Evolutionary conservation across 2,329 filamentous ascomycete species (phyloP).

Genomic region (Penicillium italicum): DNA sequence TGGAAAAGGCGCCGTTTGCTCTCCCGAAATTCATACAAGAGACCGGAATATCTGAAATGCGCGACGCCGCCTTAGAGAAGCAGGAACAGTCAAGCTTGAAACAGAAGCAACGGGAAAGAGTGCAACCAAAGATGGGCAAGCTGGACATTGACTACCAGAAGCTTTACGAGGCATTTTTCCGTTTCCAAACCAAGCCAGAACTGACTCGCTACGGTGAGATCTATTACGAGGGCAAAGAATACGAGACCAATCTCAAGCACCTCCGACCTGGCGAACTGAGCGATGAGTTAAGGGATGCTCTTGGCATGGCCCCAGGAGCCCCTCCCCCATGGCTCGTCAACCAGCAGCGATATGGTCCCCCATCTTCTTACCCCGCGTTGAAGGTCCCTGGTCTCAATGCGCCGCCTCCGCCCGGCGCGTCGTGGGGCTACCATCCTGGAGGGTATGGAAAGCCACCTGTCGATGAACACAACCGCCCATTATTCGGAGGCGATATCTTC

Average conservation of each 20-base stretch:
- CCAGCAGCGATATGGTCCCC: conserved; percentile 88
- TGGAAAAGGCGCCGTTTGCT: conserved; percentile 90
- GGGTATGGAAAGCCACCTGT: conserved; percentile 95
- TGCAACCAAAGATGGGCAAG: conserved; percentile 93
- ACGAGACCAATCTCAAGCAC: conserved; percentile 89
- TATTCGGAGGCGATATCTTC: conserved; percentile 94
- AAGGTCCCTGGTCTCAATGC: conserved; percentile 94
- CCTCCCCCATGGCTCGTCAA: conserved; percentile 97
- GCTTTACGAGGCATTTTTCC: conserved; percentile 97
- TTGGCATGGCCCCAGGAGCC: conserved; percentile 88
- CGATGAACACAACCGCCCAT: conserved; percentile 84
- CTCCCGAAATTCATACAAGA: conserved; percentile 96
- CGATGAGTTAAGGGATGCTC: conserved; percentile 83
- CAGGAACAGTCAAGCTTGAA: conserved; percentile 88
- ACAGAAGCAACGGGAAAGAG: conserved; percentile 91
- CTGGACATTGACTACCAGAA: conserved; percentile 98
- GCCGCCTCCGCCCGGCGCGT: conserved; percentile 79
- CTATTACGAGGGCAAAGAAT: conserved; percentile 99
- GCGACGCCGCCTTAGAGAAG: conserved; percentile 92
- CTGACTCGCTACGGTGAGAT: conserved; percentile 94
- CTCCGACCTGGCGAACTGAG: conserved; percentile 85
- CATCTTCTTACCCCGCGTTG: conserved; percentile 90
- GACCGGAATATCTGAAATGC: conserved; percentile 96
- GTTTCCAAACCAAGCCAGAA: conserved; percentile 92
- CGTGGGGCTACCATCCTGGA: conserved; percentile 93